phyloP scores from a whole-genome alignment of 352 stramenopile genomes.

The Pythium oligandrum region DNA sequence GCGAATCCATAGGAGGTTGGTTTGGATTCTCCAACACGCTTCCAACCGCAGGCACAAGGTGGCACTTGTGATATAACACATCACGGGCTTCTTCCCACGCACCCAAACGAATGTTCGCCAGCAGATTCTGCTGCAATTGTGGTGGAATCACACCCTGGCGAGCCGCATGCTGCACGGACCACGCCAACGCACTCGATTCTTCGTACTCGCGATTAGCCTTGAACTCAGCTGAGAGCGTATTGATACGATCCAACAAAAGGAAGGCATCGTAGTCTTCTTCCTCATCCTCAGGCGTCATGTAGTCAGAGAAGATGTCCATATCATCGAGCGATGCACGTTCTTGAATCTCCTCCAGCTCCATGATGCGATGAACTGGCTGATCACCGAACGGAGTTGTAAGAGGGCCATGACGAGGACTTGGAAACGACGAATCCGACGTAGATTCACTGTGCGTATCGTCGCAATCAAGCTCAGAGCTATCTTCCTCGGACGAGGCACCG shows the following conservation, averaged over 20 bases:
- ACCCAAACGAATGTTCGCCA: constrained; percentile 50
- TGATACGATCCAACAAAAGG: constrained; percentile 64
- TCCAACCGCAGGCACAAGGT: constrained; percentile 66
- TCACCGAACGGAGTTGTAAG: constrained; percentile 21
- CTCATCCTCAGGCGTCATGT: constrained; percentile 42
- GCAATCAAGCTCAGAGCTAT: constrained; percentile 52
- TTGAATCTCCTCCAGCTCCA: constrained; percentile 4
- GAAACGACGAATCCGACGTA: constrained; percentile 65
- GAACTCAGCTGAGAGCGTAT: constrained; percentile 58
- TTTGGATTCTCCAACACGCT: constrained; percentile 45
- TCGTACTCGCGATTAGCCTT: constrained; percentile 63
- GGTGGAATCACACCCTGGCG: constrained; percentile 52
- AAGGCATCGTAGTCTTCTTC: constrained; percentile 65
- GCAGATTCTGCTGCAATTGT: constrained; percentile 66
- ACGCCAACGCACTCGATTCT: constrained; percentile 59
- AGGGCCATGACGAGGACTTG: constrained; percentile 51
- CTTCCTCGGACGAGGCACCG: constrained; percentile 28
- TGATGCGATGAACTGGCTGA: constrained; percentile 16
- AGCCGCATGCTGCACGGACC: constrained; percentile 69
- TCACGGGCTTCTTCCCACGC: constrained; percentile 65
- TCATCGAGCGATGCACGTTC: constrained; percentile 27
- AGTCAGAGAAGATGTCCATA: constrained; percentile 45
- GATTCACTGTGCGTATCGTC: constrained; percentile 77
- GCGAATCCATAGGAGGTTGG: constrained; percentile 26
- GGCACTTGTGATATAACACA: constrained; percentile 80